Percentiles rank a stretch among this genome's conserved stretches.
These are phyloP conservation scores for Coniella vitis DNA, from an alignment of 2,329 filamentous ascomycete species.

Conservation along the genomic window DNA sequence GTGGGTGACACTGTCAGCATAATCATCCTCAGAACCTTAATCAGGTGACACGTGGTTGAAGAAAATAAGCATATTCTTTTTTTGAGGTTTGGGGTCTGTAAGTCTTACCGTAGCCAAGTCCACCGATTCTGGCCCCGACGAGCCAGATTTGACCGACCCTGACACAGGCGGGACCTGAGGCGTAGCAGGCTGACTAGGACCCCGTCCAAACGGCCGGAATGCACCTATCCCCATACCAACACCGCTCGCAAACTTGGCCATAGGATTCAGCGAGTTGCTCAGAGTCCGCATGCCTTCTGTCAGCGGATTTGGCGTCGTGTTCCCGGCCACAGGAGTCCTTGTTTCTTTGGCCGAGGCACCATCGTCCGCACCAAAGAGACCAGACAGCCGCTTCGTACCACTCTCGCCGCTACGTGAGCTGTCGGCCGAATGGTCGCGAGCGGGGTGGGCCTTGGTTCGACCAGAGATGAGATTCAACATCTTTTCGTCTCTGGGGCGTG, in stretches of 20 bases:
- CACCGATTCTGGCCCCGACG: constrained; percentile 36
- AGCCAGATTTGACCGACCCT: constrained; percentile 29
- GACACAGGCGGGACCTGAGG: constrained; percentile 29
- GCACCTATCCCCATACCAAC: constrained; percentile 52
- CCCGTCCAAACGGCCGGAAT: constrained; percentile 68
- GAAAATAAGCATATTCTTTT: not conserved
- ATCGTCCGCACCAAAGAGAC: constrained; percentile 39
- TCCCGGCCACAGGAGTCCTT: constrained; percentile 22
- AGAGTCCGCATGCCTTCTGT: constrained; percentile 78
- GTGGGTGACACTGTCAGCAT: not conserved
- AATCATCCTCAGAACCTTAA: not conserved
- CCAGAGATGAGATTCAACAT: constrained; percentile 61
- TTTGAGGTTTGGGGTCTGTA: not conserved
- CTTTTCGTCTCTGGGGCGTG: constrained; percentile 48
- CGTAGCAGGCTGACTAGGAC: constrained; percentile 34
- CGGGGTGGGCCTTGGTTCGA: constrained; percentile 43
- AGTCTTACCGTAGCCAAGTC: constrained; percentile 50
- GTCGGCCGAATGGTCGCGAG: constrained; percentile 69
- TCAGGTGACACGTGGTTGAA: not conserved
- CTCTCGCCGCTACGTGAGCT: constrained; percentile 60
- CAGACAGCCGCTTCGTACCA: constrained; percentile 40
- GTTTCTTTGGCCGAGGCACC: constrained; percentile 21
- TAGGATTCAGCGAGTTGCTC: constrained; percentile 74
- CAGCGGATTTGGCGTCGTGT: constrained; percentile 48
- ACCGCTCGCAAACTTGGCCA: constrained; percentile 60